Evolutionary conservation across 139 green algal species (phyloP).

Genomic region (Edaphochlamys debaryana): DNA sequence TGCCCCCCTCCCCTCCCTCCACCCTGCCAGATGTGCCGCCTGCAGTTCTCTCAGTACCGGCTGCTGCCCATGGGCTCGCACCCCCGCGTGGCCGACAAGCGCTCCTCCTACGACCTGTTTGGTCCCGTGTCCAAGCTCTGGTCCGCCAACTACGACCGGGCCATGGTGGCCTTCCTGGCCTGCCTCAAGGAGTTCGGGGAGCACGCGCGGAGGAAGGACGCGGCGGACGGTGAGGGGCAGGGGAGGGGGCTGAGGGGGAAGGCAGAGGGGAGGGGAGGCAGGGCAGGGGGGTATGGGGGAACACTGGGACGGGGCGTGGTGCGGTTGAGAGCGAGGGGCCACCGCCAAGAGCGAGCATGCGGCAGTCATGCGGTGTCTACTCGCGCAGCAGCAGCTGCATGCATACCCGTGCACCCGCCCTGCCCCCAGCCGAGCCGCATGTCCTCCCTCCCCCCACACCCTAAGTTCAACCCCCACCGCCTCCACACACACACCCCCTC

Average conservation of each 20-base stretch:
- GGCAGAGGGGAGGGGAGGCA: no score
- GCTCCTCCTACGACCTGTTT: conserved; percentile 86
- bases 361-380: no score
- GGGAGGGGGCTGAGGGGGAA: background rate
- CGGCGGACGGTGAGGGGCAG: conserved; percentile 6
- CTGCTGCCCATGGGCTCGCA: conserved; percentile 91
- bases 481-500: no score
- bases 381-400: no score
- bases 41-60: conserved; percentile 62
- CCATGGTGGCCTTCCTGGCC: conserved; percentile 80
- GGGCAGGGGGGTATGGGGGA: background rate
- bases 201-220: conserved; percentile 58
- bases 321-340: background rate
- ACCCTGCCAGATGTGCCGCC: conserved; percentile 58
- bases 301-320: background rate
- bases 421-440: no score
- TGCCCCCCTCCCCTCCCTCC: no score
- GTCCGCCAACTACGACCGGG: conserved; percentile 86
- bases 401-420: no score
- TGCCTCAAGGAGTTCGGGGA: conserved; percentile 92
- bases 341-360: no score
- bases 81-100: conserved; percentile 82
- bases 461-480: no score
- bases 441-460: no score
- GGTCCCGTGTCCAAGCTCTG: conserved; percentile 91